A percentile compares a stretch with the other conserved stretches of the same genome.
phyloP scores from a whole-genome alignment of 2,329 filamentous ascomycete species.

The Pseudocercospora ulei region DNA sequence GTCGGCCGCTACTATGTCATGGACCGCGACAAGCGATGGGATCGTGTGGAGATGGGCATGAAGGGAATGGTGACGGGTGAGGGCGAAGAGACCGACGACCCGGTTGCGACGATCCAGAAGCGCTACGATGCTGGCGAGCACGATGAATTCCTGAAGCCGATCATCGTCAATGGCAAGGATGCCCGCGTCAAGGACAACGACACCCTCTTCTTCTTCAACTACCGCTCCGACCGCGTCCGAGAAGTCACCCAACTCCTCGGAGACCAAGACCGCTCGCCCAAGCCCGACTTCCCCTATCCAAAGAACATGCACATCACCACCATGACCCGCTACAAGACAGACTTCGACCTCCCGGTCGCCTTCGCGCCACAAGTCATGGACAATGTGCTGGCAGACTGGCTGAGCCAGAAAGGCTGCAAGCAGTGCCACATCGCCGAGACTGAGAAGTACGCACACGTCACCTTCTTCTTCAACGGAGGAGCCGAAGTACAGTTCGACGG shows the following conservation, averaged over 20 bases:
- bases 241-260: constrained; percentile 93
- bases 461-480: constrained; percentile 99
- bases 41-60: constrained; percentile 79
- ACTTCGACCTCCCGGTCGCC: constrained; percentile 84
- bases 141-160: constrained; percentile 97
- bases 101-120: constrained; percentile 74
- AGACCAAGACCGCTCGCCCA: constrained; percentile 80
- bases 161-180: constrained; percentile 82
- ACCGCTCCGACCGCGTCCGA: constrained; percentile 92
- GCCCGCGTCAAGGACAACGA: constrained; percentile 82
- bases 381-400: constrained; percentile 95
- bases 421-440: constrained; percentile 98
- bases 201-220: constrained; percentile 99
- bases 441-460: constrained; percentile 98
- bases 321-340: constrained; percentile 97
- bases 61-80: constrained; percentile 79
- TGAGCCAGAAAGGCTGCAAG: constrained; percentile 76
- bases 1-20: constrained; percentile 97
- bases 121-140: constrained; percentile 80
- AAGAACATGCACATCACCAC: constrained; percentile 80
- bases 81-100: constrained; percentile 75
- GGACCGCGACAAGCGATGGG: constrained; percentile 99
- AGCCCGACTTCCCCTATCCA: constrained; percentile 85
- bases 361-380: constrained; percentile 94
- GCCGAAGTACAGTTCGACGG: constrained; percentile 92